Percentiles rank a stretch among this genome's conserved stretches.
Conservation (phyloP, 1,284 basidiomycete species). For the Leccinum solheimii region DNA sequence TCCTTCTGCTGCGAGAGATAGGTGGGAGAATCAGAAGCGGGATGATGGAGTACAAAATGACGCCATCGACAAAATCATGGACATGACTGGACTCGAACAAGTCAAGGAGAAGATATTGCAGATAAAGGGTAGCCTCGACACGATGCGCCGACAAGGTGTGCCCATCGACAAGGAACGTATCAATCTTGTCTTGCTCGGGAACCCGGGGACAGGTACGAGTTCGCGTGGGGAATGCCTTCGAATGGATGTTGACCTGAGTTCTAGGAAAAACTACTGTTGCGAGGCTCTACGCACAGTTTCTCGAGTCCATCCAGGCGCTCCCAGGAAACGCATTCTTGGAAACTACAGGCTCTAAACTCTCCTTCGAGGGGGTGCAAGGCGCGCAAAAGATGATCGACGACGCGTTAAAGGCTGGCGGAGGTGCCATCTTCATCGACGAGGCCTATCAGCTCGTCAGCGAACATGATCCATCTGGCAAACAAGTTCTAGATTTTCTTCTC, state of each 20-base stretch:
- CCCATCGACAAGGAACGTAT: constrained; percentile 53
- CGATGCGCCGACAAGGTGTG: constrained; percentile 44
- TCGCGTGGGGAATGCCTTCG: background rate
- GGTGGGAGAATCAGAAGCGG: constrained; percentile 53
- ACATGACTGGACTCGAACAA: constrained; percentile 56
- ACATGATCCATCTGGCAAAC: constrained; percentile 47
- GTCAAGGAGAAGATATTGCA: constrained; percentile 52
- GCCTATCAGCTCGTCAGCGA: constrained; percentile 61
- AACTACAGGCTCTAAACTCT: constrained; percentile 59
- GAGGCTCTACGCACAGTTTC: constrained; percentile 59
- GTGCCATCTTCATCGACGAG: constrained; percentile 66
- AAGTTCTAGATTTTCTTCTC: constrained; percentile 64
- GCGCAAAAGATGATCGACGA: constrained; percentile 51
- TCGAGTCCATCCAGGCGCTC: constrained; percentile 54
- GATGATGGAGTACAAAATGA: constrained; percentile 46
- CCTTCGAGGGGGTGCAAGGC: constrained; percentile 54
- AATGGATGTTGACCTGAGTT: background rate
- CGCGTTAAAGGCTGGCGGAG: constrained; percentile 54
- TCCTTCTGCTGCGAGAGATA: constrained; percentile 38
- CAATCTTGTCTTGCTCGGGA: constrained; percentile 57
- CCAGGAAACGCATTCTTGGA: constrained; percentile 57
- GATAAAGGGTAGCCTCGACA: constrained; percentile 54
- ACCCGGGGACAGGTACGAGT: constrained; percentile 60
- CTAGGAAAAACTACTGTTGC: constrained; percentile 71
- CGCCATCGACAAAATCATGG: constrained; percentile 56